These are phyloP conservation scores for Fomitopsis serialis DNA, from an alignment of 768 basidiomycete genomes.

Conservation along the genomic window DNA sequence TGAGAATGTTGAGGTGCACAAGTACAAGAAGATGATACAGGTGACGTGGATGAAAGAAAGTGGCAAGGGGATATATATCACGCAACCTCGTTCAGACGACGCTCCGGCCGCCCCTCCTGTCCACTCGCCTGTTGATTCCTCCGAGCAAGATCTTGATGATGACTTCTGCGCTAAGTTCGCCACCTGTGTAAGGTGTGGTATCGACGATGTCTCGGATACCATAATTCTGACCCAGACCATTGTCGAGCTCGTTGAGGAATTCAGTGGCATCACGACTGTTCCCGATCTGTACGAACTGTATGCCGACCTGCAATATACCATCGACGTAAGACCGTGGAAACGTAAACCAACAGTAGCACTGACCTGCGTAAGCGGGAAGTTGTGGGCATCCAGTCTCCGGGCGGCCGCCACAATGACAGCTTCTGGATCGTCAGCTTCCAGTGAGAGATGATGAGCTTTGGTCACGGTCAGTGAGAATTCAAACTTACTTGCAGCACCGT, in stretches of 20 bases:
- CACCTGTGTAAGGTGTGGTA: constrained; percentile 49
- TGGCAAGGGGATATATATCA: too few relatives aligned
- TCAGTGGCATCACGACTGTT: constrained; percentile 32
- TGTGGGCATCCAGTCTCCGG: constrained; percentile 43
- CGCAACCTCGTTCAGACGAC: constrained; percentile 4
- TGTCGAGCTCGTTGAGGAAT: constrained; percentile 51
- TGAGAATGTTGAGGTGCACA: neutral
- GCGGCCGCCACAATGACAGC: constrained; percentile 43
- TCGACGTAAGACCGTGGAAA: neutral
- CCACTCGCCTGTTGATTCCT: constrained; percentile 56
- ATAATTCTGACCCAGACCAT: constrained; percentile 39
- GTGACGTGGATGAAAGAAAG: too few relatives aligned
- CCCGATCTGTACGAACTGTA: constrained; percentile 74
- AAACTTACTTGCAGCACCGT: constrained; percentile 52
- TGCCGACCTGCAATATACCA: constrained; percentile 41
- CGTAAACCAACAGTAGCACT: neutral
- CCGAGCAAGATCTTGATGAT: constrained; percentile 62
- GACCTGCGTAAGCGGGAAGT: constrained; percentile 51
- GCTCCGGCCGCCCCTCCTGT: constrained; percentile 22
- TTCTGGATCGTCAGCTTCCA: constrained; percentile 46
- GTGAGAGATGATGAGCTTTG: neutral
- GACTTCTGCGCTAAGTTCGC: constrained; percentile 38
- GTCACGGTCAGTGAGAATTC: neutral
- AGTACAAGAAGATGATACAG: neutral
- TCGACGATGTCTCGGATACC: constrained; percentile 64